phyloP scores from a whole-genome alignment of 495 filamentous ascomycete genomes.

The Lasiosphaeriaceae sp. region DNA sequence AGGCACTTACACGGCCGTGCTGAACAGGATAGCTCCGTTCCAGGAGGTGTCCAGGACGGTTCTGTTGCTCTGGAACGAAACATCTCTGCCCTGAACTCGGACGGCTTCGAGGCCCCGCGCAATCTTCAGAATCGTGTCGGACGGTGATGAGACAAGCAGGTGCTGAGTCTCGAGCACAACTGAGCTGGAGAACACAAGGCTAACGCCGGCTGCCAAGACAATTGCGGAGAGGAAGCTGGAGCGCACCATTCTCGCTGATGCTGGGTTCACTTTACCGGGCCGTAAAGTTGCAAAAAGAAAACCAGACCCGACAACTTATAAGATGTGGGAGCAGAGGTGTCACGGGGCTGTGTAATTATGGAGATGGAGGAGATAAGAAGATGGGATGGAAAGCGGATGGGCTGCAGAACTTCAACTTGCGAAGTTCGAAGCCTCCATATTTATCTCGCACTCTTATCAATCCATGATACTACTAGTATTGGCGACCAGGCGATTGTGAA shows the following conservation, averaged over 20 bases:
- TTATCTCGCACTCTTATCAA: too few relatives aligned
- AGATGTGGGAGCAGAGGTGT: neutral
- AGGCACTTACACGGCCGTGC: neutral
- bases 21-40: conserved; percentile 7
- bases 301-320: neutral
- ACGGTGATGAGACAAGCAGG: neutral
- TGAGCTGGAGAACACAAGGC: neutral
- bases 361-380: neutral
- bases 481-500: too few relatives aligned
- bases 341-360: neutral
- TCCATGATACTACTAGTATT: too few relatives aligned
- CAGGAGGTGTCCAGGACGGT: conserved; percentile 8
- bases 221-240: neutral
- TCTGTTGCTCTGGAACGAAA: conserved; percentile 3
- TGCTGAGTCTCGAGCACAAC: neutral
- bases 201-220: conserved; percentile 5
- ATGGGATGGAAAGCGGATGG: too few relatives aligned
- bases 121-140: conserved; percentile 2
- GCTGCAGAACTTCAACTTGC: too few relatives aligned
- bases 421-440: too few relatives aligned
- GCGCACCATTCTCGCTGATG: conserved; percentile 6
- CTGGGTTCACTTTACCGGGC: neutral
- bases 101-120: conserved; percentile 5
- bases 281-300: neutral
- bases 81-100: conserved; percentile 5